Conservation (phyloP, 2,329 filamentous ascomycete species). For the Xylariales sp. region DNA sequence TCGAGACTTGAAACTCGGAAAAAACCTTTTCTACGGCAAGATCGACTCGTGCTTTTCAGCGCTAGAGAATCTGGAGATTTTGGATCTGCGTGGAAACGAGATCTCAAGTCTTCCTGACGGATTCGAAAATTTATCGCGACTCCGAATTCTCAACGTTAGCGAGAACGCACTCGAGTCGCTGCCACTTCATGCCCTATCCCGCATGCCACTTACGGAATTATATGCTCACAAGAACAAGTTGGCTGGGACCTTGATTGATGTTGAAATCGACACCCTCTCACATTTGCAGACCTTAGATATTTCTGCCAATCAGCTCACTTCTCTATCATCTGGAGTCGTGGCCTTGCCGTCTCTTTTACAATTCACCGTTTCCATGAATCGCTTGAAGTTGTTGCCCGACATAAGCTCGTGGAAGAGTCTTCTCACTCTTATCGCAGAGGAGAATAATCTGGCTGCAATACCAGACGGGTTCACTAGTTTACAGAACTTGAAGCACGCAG, state of each 20-base stretch:
- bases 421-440: slow-evolving; percentile 69
- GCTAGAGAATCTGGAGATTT: slow-evolving; percentile 66
- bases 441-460: slow-evolving; percentile 74
- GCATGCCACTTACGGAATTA: slow-evolving; percentile 69
- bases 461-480: slow-evolving; percentile 71
- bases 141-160: slow-evolving; percentile 74
- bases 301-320: slow-evolving; percentile 67
- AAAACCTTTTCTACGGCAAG: slow-evolving; percentile 68
- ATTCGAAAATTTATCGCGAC: slow-evolving; percentile 60
- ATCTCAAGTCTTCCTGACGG: slow-evolving; percentile 66
- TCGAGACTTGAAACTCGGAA: slow-evolving; percentile 75
- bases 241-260: slow-evolving; percentile 65
- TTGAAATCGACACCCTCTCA: slow-evolving; percentile 51
- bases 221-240: slow-evolving; percentile 75
- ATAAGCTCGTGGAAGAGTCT: slow-evolving; percentile 71
- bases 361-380: slow-evolving; percentile 76
- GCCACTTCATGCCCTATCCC: slow-evolving; percentile 64
- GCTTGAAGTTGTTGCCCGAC: slow-evolving; percentile 67
- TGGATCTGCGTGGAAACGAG: slow-evolving; percentile 80
- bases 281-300: slow-evolving; percentile 73
- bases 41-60: slow-evolving; percentile 60
- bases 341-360: slow-evolving; percentile 67
- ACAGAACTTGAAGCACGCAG: slow-evolving; percentile 65
- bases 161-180: slow-evolving; percentile 72
- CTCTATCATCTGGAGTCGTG: slow-evolving; percentile 47